Conservation (phyloP, 495 filamentous ascomycete genomes). For the Penicillium robsamsonii region DNA sequence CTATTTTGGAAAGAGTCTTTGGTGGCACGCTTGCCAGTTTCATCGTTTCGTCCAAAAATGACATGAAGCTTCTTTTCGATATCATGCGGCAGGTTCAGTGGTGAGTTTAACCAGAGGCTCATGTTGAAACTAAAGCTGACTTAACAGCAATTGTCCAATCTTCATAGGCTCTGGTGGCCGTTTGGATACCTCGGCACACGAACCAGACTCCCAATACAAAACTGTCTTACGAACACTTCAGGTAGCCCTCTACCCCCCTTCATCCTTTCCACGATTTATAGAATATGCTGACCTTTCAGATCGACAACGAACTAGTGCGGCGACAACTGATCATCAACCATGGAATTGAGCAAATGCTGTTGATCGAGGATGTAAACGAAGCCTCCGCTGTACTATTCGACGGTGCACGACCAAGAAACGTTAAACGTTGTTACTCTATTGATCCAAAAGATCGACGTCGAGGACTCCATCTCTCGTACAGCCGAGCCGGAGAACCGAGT, state of each 20-base stretch:
- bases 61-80: constrained; percentile 58
- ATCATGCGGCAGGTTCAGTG: constrained; percentile 62
- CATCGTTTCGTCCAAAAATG: constrained; percentile 71
- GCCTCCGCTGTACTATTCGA: constrained; percentile 70
- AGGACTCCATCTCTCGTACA: constrained; percentile 62
- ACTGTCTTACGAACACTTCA: constrained; percentile 77
- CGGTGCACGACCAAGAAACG: constrained; percentile 60
- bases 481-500: constrained; percentile 52
- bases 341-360: constrained; percentile 76
- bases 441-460: constrained; percentile 55
- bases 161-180: constrained; percentile 59
- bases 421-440: constrained; percentile 66
- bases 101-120: constrained; percentile 30
- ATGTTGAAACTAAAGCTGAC: constrained; percentile 9
- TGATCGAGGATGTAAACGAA: constrained; percentile 65
- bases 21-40: constrained; percentile 67
- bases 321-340: constrained; percentile 82
- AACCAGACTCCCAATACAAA: constrained; percentile 68
- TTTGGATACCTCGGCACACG: constrained; percentile 62
- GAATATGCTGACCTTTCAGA: constrained; percentile 36
- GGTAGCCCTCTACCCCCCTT: constrained; percentile 31
- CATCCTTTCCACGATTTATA: constrained; percentile 7
- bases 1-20: constrained; percentile 72
- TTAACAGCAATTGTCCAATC: constrained; percentile 53
- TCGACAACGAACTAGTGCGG: constrained; percentile 74